Evolutionary conservation across 148 eudicot genomes (phyloP), one percentile per base, ranked within the genome.

Genomic region (Silene conica): DNA sequence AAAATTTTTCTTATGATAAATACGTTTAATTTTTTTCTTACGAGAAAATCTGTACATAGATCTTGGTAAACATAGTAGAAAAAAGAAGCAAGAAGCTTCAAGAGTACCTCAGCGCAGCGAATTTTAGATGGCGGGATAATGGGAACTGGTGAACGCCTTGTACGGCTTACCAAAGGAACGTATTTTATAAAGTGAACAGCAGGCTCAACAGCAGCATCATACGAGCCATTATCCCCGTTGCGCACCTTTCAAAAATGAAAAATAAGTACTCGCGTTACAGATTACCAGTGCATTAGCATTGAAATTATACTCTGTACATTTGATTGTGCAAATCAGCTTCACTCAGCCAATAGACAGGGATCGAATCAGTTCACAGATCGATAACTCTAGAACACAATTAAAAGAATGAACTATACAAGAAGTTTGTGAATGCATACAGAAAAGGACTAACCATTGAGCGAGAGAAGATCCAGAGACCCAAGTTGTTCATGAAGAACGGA

Each of bases 371-470:
- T 3, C 15, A 14, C 8, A 0, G 18, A 11, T 52, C 15, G 18
- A 52, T 52, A 52, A 52, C 18, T 6, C 15, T 52, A 0, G 8
- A 13, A 52, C 13, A 12, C 4, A 28, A 28, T 28, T 52, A 11
- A 52, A 12, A 52, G 16, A 52, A 52, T 11, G 15, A 52, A 52
- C 8, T 10, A 16, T 22, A 10, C 63, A 0, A 21, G 8, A 58
- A 59, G 63, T 8, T 5, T 59, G 22, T 15, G n/a, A n/a, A n/a
- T n/a, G 15, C 58, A 54, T 14, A 13, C 58, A 1, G 0, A 34
- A 57, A 57, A 54, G 3, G n/a, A 34, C 75, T 71, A 56, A 77
- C 80, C 63, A 71, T 19, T 31, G 80, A 71, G 60, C 80, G 80
- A 15, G 74, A 70, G 43, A 71, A 71, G 45, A 71, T 19, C 80